Base-by-base conservation (phyloP, 148 eudicot species). In the Heliamphora exappendiculata region DNA sequence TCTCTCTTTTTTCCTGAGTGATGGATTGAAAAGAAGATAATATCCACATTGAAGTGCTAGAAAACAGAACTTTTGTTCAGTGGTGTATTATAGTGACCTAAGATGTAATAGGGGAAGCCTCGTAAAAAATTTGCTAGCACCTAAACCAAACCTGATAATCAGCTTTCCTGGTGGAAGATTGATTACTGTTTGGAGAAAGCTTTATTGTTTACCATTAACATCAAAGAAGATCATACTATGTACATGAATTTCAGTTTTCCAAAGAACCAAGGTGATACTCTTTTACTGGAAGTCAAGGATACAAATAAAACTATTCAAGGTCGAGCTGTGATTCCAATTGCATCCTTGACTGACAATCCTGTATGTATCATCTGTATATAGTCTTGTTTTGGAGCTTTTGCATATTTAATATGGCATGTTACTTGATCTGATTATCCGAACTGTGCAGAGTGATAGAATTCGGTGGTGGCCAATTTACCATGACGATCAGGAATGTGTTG, bases 381-480 rank as follows among this genome's bases (percentile, higher is more conserved):
- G 59, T 65, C 39, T 55, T 4, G 74, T 22, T 14, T n/a, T n/a
- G 45, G 53, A 69, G 51, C 7, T 73, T 28, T 31, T 37, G 26
- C 11, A 42, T 45, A 44, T 60, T 7, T 42, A 26, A 54, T 54
- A 34, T 53, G 31, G 47, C 26, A 29, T 26, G 39, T 49, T 78
- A 62, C 7, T 11, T 85, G 42, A 31, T 67, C 22, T 24, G 12
- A 41, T 36, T 19, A 44, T 53, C 41, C 9, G 62, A 62, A 69
- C 58, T 28, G 42, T 64, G 74, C 89, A 93, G 97, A 86, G 74
- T 81, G 97, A 90, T 54, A 89, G 84, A 79, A 67, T 73, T 67
- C 83, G 84, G 54, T 93, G 97, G 97, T 90, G 97, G 95, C 89
- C 87, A 20, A 79, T 93, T 67, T 88, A 93, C 81, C 90, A 83